Evolutionary conservation across 2,329 filamentous ascomycete genomes (phyloP), one percentile per base, ranked within the genome.

Genomic region (Purpureocillium lavendulum): DNA sequence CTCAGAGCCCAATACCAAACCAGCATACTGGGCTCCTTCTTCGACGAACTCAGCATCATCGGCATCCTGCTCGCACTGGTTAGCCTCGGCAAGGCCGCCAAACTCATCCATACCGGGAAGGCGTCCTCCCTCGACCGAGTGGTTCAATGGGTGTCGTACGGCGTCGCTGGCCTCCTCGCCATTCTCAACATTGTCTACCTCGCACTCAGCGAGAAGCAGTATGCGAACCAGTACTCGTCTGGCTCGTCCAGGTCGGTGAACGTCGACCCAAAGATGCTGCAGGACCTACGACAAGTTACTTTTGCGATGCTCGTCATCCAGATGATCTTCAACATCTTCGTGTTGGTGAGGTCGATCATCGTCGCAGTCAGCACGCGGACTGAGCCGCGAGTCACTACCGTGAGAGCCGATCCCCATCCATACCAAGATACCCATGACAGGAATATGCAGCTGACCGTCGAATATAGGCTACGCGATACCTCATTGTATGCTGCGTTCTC

Each of bases 41-140:
- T 42, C 30, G 21, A 46, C 14, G 39, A 40, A 4, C 26, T 39
- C 8, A 24, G 39, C 24, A 18, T 48, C 7, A 41, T 53, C 7
- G 34, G 54, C 17, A 16, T 49, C 13, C 47, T 55, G 31, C 30
- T 58, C 8, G 42, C 49, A n/a, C 44, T 58, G 7, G 39, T 54
- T 2, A 40, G 44, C 35, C 38, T 58, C 1, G 43, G 44, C 15
- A 44, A 35, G 2, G 54, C 49, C 8, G 49, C 52, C 30, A 35
- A 44, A 32, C 40, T 51, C 10, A 46, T 44, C 0, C 40, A 50
- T 3, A 39, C 40, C 2, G 47, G 45, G 4, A 36, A 35, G 0
- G 13, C 39, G 6, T 36, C 17, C 1, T 17, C 33, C 1, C 15
- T 36, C 7, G 52, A 45, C 5, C 53, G 45, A 16, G 34, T 44